Evolutionary conservation across 2,329 filamentous ascomycete species (phyloP), one percentile per base, ranked within the genome.

Genomic region (Paecilomyces sp.): DNA sequence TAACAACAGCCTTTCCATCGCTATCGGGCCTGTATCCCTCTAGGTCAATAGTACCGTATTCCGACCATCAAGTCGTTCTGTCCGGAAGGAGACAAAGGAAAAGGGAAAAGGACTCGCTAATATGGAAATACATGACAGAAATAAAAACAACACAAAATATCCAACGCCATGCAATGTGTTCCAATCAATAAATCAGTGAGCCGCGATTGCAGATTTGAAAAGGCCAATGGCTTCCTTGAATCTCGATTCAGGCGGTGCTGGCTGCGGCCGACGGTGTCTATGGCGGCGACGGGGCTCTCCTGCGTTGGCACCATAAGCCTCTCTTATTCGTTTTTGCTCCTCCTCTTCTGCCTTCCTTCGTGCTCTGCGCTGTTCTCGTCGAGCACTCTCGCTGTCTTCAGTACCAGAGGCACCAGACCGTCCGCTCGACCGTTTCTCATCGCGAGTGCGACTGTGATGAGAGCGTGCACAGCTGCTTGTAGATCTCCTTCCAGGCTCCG

Each of bases 401-500:
- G 50, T 55, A 60, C 51, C 54, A 13, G 63, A 61, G 25, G 22
- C 22, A 53, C 24, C 28, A 30, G 41, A 47, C 18, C 41, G 41
- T 47, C 63, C 60, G 52, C 60, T 60, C 34, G 61, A 63, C 33
- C 31, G 25, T 52, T 33, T 61, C 28, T 61, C 61, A 30, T 63
- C 61, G 1, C 58, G 61, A 8, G 61, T 61, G 54, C 36, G 59
- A 24, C 57, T 57, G 36, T 64, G 64, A 58, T 70, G 68, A 34
- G 69, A 67, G 22, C 71, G 63, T 56, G 63, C 70, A 52, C 65
- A 71, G 55, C 63, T 67, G 57, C 61, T 69, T 15, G 71, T 76
- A 59, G 67, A 71, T 25, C 67, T 69, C 53, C 65, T 70, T 24
- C 63, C 68, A 47, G 61, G 68, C n/a, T 72, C 71, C 41, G 66